phyloP scores from a whole-genome alignment of 148 eudicot genomes.

The Mesembryanthemum crystallinum region DNA sequence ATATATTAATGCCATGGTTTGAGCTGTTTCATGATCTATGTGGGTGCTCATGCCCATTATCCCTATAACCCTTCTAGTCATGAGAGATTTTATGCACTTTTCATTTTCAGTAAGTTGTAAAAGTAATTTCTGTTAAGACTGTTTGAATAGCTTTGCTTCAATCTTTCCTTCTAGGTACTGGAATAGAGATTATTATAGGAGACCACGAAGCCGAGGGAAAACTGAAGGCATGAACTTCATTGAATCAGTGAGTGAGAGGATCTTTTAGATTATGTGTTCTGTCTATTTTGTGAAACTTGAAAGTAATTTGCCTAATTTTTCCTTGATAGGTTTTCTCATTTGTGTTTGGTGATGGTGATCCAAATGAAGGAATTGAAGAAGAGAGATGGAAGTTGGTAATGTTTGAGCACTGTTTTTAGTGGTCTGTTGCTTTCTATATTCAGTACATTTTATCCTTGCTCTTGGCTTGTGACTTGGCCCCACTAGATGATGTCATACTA shows the following conservation, averaged over 20 bases:
- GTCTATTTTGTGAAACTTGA: slow-evolving; percentile 6
- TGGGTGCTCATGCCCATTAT: background rate
- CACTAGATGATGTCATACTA: background rate
- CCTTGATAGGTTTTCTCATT: slow-evolving; percentile 75
- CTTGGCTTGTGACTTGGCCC: slow-evolving; percentile 1
- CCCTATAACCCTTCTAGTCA: background rate
- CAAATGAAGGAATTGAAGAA: slow-evolving; percentile 99
- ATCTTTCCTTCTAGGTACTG: slow-evolving; percentile 61
- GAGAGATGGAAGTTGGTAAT: slow-evolving; percentile 99
- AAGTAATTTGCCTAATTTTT: slow-evolving; percentile 18
- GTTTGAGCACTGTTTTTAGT: slow-evolving; percentile 52
- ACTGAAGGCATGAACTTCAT: slow-evolving; percentile 73
- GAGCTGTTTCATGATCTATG: background rate
- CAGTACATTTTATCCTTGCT: slow-evolving; percentile 2
- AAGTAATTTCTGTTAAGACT: background rate
- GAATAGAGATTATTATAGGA: slow-evolving; percentile 90
- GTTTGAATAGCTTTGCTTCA: background rate
- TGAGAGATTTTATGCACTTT: background rate
- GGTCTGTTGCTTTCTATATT: slow-evolving; percentile 49
- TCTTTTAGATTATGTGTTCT: slow-evolving; percentile 1
- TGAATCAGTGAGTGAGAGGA: slow-evolving; percentile 64
- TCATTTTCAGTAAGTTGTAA: background rate
- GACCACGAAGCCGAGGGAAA: slow-evolving; percentile 45
- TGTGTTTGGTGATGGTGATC: slow-evolving; percentile 99
- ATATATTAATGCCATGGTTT: background rate